A percentile compares a stretch with the other conserved stretches of the same genome.
Evolutionary conservation across 1,139 yeast genomes (phyloP).

Genomic region (Geotrichum cucujoidarum): DNA sequence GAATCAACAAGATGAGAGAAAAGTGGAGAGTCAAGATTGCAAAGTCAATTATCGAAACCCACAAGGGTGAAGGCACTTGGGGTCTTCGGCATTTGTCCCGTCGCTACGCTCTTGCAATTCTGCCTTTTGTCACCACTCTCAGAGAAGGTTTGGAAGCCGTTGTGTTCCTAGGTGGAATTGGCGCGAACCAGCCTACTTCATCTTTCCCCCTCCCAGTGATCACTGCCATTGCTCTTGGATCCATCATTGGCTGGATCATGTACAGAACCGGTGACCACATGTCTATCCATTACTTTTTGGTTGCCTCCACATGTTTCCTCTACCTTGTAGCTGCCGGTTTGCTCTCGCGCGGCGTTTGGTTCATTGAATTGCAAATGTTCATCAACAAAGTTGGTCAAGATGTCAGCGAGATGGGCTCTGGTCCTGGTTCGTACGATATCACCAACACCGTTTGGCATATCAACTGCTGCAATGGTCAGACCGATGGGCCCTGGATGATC

Average conservation of each 20-base stretch:
- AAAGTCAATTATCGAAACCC: conserved; percentile 52
- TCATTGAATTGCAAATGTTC: conserved; percentile 66
- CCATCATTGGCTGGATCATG: conserved; percentile 57
- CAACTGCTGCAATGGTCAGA: conserved; percentile 89
- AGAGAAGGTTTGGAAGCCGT: conserved; percentile 90
- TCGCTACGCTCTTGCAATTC: conserved; percentile 67
- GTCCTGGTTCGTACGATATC: conserved; percentile 92
- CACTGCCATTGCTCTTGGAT: conserved; percentile 64
- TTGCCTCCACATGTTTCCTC: conserved; percentile 77
- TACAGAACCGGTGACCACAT: conserved; percentile 75
- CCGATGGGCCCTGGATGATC: conserved; percentile 89
- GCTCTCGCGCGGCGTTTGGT: conserved; percentile 88
- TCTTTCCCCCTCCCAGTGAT: conserved; percentile 82
- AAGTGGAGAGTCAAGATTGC: conserved; percentile 92
- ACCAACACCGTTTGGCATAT: conserved; percentile 86
- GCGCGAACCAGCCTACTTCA: conserved; percentile 65
- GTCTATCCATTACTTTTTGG: conserved; percentile 75
- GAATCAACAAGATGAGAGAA: conserved; percentile 84
- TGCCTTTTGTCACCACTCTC: conserved; percentile 72
- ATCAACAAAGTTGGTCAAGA: conserved; percentile 74
- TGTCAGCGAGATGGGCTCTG: conserved; percentile 82
- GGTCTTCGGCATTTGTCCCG: conserved; percentile 41
- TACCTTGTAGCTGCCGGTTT: conserved; percentile 87
- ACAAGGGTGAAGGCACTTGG: conserved; percentile 32
- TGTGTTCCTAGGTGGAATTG: conserved; percentile 84